Conservation (phyloP, 139 green algal species). For the Micractinium sp. region DNA sequence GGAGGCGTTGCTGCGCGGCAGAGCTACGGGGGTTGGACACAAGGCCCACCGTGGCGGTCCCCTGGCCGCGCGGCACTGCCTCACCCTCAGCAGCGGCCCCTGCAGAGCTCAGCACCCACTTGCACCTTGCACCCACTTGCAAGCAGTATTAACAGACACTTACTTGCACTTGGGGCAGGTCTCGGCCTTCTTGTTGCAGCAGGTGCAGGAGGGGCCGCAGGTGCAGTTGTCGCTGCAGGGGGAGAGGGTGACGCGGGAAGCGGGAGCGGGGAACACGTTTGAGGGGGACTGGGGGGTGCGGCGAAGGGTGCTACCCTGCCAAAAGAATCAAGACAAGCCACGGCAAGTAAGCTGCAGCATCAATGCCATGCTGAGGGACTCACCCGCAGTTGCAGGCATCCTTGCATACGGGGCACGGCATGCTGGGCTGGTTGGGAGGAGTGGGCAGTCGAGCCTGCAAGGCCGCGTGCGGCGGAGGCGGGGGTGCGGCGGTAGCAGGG, state of each 20-base stretch:
- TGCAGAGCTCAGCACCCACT: neutral
- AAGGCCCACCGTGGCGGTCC: neutral
- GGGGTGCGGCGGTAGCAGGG: neutral
- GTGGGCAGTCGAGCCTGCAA: neutral
- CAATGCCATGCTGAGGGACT: neutral
- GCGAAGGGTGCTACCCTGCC: neutral
- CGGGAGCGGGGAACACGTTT: neutral
- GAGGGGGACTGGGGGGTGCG: neutral
- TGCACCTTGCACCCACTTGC: neutral
- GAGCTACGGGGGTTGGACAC: neutral
- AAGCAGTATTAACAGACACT: neutral
- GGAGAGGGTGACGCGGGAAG: neutral
- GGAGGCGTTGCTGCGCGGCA: neutral
- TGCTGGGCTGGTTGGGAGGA: neutral
- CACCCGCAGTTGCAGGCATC: constrained; percentile 21
- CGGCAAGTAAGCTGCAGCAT: neutral
- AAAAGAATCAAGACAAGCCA: neutral
- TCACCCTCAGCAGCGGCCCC: too few relatives aligned
- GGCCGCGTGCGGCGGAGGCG: neutral
- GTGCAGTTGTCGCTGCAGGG: constrained; percentile 2
- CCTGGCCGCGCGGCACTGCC: too few relatives aligned
- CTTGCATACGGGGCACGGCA: constrained; percentile 19
- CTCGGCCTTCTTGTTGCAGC: neutral
- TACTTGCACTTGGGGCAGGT: neutral
- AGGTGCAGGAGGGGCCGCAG: constrained; percentile 9